A percentile compares a stretch with the other conserved stretches of the same genome.
These are phyloP conservation scores for Phytophthora aleatoria DNA, from an alignment of 352 stramenopile species.

Conservation along the genomic window DNA sequence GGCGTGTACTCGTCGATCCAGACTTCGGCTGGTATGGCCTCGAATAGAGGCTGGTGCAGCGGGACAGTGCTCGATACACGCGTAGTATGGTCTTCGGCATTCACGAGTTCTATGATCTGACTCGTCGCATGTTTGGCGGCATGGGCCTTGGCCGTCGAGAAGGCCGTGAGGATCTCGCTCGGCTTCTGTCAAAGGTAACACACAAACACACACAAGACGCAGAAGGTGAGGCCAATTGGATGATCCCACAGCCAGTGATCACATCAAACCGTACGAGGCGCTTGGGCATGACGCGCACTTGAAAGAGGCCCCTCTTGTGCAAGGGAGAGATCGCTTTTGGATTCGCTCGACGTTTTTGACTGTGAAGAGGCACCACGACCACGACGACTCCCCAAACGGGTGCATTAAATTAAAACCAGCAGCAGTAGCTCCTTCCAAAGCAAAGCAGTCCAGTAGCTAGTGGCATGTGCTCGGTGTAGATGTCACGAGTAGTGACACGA, in stretches of 20 bases:
- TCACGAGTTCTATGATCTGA: slow-evolving; percentile 69
- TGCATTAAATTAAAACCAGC: background rate
- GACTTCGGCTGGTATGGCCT: slow-evolving; percentile 79
- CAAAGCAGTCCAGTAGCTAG: background rate
- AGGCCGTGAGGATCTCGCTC: slow-evolving; percentile 69
- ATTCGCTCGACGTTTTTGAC: slow-evolving; percentile 4
- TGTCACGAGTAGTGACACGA: background rate
- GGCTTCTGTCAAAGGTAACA: slow-evolving; percentile 47
- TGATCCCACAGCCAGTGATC: background rate
- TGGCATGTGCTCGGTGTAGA: background rate
- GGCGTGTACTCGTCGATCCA: slow-evolving; percentile 94
- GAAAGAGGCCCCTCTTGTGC: background rate
- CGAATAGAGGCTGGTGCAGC: slow-evolving; percentile 88
- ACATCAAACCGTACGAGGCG: slow-evolving; percentile 22
- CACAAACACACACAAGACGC: background rate
- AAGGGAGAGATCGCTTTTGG: background rate
- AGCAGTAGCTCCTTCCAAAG: background rate
- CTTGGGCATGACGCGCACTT: slow-evolving; percentile 3
- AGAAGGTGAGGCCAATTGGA: slow-evolving; percentile 3
- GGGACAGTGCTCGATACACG: slow-evolving; percentile 72
- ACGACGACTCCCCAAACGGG: slow-evolving; percentile 11
- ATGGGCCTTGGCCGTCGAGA: slow-evolving; percentile 57
- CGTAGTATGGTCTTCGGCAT: slow-evolving; percentile 73
- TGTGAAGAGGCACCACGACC: slow-evolving; percentile 7
- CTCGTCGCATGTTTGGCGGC: slow-evolving; percentile 42